Conservation (phyloP, 768 basidiomycete species). For the Sistotremastrum niveocremeum region DNA sequence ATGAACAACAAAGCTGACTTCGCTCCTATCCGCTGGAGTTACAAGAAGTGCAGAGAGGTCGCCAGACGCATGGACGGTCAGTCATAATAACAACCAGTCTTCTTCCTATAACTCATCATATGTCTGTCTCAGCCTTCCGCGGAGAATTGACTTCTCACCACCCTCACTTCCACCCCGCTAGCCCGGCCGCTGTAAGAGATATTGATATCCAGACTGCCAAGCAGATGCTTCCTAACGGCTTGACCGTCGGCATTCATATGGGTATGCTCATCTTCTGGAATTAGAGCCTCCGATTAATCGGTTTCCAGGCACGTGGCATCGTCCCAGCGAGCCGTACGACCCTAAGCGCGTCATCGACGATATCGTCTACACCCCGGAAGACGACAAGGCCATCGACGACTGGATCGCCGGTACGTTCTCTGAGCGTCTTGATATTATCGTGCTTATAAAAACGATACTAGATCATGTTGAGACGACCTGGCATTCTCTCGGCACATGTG, state of each 20-base stretch:
- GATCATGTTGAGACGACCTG: conserved; percentile 67
- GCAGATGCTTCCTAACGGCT: conserved; percentile 40
- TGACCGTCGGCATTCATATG: conserved; percentile 65
- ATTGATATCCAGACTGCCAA: conserved; percentile 59
- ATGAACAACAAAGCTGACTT: conserved; percentile 71
- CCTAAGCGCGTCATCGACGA: conserved; percentile 46
- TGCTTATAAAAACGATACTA: not conserved
- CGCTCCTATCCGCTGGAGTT: conserved; percentile 63
- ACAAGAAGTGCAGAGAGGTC: conserved; percentile 63
- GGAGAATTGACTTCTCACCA: conserved; percentile 62
- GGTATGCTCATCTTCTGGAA: conserved; percentile 17
- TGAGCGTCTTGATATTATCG: not conserved
- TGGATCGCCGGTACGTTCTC: conserved; percentile 36
- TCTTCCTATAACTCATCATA: not conserved
- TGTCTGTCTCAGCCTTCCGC: conserved; percentile 36
- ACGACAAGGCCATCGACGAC: conserved; percentile 60
- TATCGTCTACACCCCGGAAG: conserved; percentile 51
- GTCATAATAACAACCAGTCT: conserved; percentile 1
- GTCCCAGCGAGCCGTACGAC: conserved; percentile 40
- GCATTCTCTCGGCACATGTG: conserved; percentile 49
- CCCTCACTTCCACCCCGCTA: conserved; percentile 61
- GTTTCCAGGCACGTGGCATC: conserved; percentile 38
- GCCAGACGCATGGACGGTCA: conserved; percentile 59
- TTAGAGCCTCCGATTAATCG: not conserved
- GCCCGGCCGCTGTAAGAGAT: conserved; percentile 43